Evolutionary conservation across 805 yeast genomes (phyloP), one percentile per base, ranked within the genome.

Genomic region (Sugiyamaella boreocaroliniensis): DNA sequence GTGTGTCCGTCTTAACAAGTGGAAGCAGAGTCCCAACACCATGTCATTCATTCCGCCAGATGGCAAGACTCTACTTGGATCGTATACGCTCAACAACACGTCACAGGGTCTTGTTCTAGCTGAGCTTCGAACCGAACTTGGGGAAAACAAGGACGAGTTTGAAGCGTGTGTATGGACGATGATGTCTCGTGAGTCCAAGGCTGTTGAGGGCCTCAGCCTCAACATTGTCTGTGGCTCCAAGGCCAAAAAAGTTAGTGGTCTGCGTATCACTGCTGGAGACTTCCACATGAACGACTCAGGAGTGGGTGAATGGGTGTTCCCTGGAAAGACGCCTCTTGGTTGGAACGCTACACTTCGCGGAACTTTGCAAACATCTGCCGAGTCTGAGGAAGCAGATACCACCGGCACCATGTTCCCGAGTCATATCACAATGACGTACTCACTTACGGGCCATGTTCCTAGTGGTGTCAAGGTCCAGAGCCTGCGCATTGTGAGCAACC

Each of bases 11-110:
- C 58, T 76, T 1, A 75, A 72, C 10, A 68, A 69, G 16, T 85
- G 89, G 88, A 50, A 62, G 1, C 55, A 62, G 37, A 62, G 61
- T 4, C 76, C 77, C 0, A 82, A 81, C 0, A 57, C 69, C 0
- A 64, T 89, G 32, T 73, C 81, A 15, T 88, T 92, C 62, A 76
- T 86, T 16, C 99, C 98, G 4, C 96, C 98, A 0, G 97, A 92
- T 67, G 97, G 95, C 6, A 76, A 72, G 54, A 79, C 81, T 42
- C 72, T 75, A 2, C 64, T 90, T 19, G 77, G 83, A 76, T 68
- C 78, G 9, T 90, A 90, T 67, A 73, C 77, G 5, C 66, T 86
- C 29, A 86, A 85, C 2, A 57, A 58, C 4, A 55, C 56, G 11
- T 19, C 43, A 22, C 62, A 73, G n/a, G 86, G 86, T 0, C 61